Evolutionary conservation across 1,284 basidiomycete genomes (phyloP).

Genomic region (Termitomyces sp.): DNA sequence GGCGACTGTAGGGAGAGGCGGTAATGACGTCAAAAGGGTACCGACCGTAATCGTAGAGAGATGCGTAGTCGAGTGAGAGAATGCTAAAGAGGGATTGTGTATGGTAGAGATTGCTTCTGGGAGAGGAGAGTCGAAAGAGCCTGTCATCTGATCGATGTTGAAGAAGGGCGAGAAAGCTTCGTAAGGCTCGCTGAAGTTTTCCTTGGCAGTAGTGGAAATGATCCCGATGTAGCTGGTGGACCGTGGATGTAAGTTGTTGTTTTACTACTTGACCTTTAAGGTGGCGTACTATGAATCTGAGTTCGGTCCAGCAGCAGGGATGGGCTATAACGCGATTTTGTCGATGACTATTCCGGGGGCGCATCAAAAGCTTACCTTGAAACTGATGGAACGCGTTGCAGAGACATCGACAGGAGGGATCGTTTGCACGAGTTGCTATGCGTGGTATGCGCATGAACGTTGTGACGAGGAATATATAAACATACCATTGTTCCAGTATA

Average conservation of each 20-base stretch:
- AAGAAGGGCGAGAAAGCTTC: constrained; percentile 51
- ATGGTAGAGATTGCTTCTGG: constrained; percentile 43
- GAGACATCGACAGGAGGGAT: constrained; percentile 50
- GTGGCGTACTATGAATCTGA: constrained; percentile 46
- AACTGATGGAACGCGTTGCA: constrained; percentile 43
- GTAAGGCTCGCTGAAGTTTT: constrained; percentile 32
- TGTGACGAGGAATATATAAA: constrained; percentile 7
- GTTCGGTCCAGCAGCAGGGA: constrained; percentile 46
- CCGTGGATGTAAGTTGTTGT: not conserved
- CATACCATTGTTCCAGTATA: constrained; percentile 50
- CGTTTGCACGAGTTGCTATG: constrained; percentile 49
- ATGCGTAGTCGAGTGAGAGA: constrained; percentile 14
- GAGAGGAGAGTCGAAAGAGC: constrained; percentile 45
- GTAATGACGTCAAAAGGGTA: constrained; percentile 25
- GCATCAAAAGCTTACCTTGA: constrained; percentile 40
- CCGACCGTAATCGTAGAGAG: constrained; percentile 30
- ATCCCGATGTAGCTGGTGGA: constrained; percentile 54
- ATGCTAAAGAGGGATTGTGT: constrained; percentile 36
- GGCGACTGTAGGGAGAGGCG: constrained; percentile 9
- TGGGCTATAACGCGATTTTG: constrained; percentile 27
- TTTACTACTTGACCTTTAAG: not conserved
- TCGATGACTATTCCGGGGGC: not conserved
- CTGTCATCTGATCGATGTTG: constrained; percentile 52
- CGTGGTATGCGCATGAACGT: not conserved
- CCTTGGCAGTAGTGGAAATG: constrained; percentile 34